A percentile compares a stretch with the other conserved stretches of the same genome.
Conservation (phyloP, 768 basidiomycete species). For the Tulasnella sp. region DNA sequence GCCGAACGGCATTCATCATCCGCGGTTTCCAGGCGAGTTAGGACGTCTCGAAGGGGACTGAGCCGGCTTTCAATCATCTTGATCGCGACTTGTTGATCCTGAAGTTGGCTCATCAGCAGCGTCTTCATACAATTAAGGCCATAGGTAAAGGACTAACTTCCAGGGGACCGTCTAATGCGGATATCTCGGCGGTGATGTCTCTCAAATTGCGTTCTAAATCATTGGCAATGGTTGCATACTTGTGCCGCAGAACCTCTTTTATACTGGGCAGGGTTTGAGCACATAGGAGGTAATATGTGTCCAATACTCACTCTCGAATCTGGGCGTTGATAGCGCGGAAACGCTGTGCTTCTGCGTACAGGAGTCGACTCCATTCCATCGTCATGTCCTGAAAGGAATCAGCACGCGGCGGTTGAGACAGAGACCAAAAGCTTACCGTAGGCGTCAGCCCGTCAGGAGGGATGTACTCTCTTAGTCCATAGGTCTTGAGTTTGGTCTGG, state of each 20-base stretch:
- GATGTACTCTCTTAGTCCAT: conserved; percentile 77
- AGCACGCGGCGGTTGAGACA: background rate
- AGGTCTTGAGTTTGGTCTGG: conserved; percentile 89
- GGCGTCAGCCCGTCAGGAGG: conserved; percentile 68
- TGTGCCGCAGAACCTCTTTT: conserved; percentile 71
- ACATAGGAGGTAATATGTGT: background rate
- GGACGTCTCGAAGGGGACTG: conserved; percentile 53
- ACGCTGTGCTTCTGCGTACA: conserved; percentile 68
- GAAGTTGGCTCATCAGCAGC: conserved; percentile 11
- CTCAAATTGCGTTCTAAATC: conserved; percentile 67
- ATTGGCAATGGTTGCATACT: conserved; percentile 71
- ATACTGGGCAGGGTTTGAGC: conserved; percentile 48
- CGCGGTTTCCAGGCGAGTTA: conserved; percentile 48
- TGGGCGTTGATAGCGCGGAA: conserved; percentile 83
- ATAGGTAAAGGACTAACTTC: conserved; percentile 47
- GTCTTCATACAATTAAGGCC: background rate
- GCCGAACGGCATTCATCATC: conserved; percentile 77
- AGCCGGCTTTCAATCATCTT: conserved; percentile 62
- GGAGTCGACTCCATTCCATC: conserved; percentile 64
- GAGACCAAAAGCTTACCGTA: conserved; percentile 40
- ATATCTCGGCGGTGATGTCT: conserved; percentile 64
- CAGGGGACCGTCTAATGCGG: conserved; percentile 67
- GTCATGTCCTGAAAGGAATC: conserved; percentile 59
- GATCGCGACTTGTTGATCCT: conserved; percentile 73
- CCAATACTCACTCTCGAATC: conserved; percentile 68